These are phyloP conservation scores for Dacryopinax spathularia DNA, from an alignment of 768 basidiomycete genomes.

Conservation along the genomic window DNA sequence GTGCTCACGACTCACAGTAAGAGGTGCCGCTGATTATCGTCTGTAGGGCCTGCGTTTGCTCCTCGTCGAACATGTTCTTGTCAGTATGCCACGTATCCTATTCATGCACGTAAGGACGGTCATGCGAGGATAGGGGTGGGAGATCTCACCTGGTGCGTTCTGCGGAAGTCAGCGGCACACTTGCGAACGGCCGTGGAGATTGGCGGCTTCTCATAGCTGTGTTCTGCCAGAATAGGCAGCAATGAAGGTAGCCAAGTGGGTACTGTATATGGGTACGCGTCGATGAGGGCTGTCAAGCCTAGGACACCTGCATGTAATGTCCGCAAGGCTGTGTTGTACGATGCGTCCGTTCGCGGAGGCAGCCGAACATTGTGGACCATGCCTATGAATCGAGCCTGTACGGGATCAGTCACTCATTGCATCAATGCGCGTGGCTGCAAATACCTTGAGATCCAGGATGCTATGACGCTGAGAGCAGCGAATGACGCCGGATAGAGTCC, in stretches of 20 bases:
- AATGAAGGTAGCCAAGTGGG: conserved; percentile 28
- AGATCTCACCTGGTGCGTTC: conserved; percentile 44
- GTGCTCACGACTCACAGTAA: conserved; percentile 47
- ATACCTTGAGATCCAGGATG: conserved; percentile 75
- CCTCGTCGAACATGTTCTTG: conserved; percentile 73
- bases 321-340: conserved; percentile 58
- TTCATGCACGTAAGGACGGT: conserved; percentile 20
- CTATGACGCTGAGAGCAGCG: conserved; percentile 81
- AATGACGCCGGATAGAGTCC: conserved; percentile 67
- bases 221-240: conserved; percentile 24
- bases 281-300: conserved; percentile 35
- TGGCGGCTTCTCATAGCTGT: conserved; percentile 52
- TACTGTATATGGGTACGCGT: conserved; percentile 45
- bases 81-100: conserved; percentile 90
- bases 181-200: conserved; percentile 82
- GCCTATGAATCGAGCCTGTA: conserved; percentile 62
- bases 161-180: conserved; percentile 66
- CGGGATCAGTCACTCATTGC: too few relatives aligned
- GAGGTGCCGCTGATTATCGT: conserved; percentile 84
- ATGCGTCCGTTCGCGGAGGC: conserved; percentile 52
- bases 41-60: conserved; percentile 73
- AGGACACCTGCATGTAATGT: conserved; percentile 58
- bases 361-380: conserved; percentile 47
- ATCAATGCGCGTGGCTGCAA: too few relatives aligned
- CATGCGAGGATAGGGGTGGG: not conserved